Conservation (phyloP, 371 early-diverging fungal species). For the Rhizopus delemar region DNA sequence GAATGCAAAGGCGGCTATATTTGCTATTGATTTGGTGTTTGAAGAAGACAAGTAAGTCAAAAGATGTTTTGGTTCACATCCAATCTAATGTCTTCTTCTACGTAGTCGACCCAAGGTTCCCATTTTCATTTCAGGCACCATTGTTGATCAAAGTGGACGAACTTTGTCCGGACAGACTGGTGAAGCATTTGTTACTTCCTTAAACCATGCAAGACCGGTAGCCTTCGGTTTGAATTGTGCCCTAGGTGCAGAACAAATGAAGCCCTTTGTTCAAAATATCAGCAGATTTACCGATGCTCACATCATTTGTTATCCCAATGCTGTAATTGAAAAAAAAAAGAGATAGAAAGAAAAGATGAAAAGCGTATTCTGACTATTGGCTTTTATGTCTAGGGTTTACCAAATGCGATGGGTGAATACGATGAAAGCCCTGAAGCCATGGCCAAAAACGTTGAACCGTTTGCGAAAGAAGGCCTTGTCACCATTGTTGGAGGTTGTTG, state of each 20-base stretch:
- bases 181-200: slow-evolving; percentile 89
- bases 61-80: not conserved
- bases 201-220: slow-evolving; percentile 76
- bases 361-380: too few species aligned
- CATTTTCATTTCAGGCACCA: slow-evolving; percentile 93
- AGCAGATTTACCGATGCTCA: slow-evolving; percentile 77
- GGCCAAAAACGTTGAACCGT: slow-evolving; percentile 80
- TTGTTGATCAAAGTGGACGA: slow-evolving; percentile 94
- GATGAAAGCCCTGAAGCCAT: slow-evolving; percentile 87
- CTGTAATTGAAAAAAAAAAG: slow-evolving; percentile 45
- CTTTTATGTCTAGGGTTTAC: slow-evolving; percentile 58
- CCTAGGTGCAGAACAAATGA: slow-evolving; percentile 92
- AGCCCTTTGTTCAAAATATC: slow-evolving; percentile 90
- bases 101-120: slow-evolving; percentile 73
- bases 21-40: slow-evolving; percentile 84
- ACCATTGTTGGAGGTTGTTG: slow-evolving; percentile 97
- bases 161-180: slow-evolving; percentile 95
- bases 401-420: slow-evolving; percentile 87
- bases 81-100: slow-evolving; percentile 2
- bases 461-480: slow-evolving; percentile 87
- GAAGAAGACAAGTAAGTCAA: slow-evolving; percentile 62
- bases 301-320: slow-evolving; percentile 94
- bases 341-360: too few species aligned
- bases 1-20: slow-evolving; percentile 92
- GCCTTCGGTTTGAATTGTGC: slow-evolving; percentile 96